phyloP scores from a whole-genome alignment of 78 protist species.

The Cavenderia fasciculata region DNA sequence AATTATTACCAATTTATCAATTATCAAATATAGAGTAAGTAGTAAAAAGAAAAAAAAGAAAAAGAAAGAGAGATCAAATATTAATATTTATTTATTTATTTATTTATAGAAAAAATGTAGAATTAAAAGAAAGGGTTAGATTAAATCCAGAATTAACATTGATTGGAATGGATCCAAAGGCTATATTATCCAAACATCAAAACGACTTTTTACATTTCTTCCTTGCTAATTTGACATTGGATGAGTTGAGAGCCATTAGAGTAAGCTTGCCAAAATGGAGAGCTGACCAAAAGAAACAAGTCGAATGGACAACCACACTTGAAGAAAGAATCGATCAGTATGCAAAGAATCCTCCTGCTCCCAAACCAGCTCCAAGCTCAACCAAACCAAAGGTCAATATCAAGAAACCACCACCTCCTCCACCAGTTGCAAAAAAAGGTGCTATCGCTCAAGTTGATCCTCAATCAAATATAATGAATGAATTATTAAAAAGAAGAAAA shows the following conservation, averaged over 20 bases:
- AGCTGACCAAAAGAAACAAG: conserved; percentile 79
- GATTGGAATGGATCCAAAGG: conserved; percentile 74
- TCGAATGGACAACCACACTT: conserved; percentile 51
- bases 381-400: not conserved
- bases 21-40: conserved; percentile 7
- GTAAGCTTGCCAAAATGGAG: conserved; percentile 75
- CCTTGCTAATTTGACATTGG: conserved; percentile 19
- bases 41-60: too few relatives aligned
- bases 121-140: conserved; percentile 38
- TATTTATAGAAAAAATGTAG: conserved; percentile 3
- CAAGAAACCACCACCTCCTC: not conserved
- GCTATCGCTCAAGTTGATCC: not conserved
- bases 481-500: conserved; percentile 52
- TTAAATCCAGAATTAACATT: conserved; percentile 60
- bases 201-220: conserved; percentile 74
- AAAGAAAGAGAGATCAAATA: too few relatives aligned
- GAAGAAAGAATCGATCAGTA: conserved; percentile 53
- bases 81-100: not conserved
- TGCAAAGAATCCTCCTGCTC: conserved; percentile 36
- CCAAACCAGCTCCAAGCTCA: not conserved
- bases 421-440: not conserved
- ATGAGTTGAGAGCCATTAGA: conserved; percentile 78
- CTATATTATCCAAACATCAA: conserved; percentile 69
- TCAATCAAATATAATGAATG: conserved; percentile 6
- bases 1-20: conserved; percentile 20